Base-by-base conservation (phyloP, 1,139 yeast species). In the Candida neerlandica region DNA sequence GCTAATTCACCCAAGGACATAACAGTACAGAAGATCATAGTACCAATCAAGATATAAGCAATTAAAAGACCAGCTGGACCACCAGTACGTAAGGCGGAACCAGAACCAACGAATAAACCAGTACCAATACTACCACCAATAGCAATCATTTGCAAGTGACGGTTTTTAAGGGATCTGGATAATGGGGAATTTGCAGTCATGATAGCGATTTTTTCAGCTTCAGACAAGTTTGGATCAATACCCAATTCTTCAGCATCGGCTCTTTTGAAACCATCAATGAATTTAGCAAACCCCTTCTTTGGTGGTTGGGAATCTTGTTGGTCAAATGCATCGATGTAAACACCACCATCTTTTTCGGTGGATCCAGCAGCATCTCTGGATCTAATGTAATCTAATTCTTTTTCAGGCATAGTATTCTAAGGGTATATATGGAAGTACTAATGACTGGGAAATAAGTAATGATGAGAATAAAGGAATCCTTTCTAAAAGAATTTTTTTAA, bases 91-190 rank as follows among this genome's bases (percentile, higher is more conserved):
- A 75, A 64, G 18, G 84, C 78, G 43, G 75, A 67, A 44, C 91
- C 91, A 39, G 84, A 73, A 50, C 91, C 90, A 52, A 86, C 82
- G 56, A 85, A 83, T 43, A 84, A 73, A 43, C 91, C 92, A 6
- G 95, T 87, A 68, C 96, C 96, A 55, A 89, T 87, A 47, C 90
- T 79, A 55, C 96, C 96, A 62, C 96, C 96, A 59, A 89, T 84
- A 44, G 96, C 95, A 64, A 89, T 85, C 89, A 89, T 86, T 62
- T 86, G 87, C 58, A 89, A 71, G 73, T 88, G 83, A 70, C 89
- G 76, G 42, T 70, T 74, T 57, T 84, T 84, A 50, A 88, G 75
- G 41, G 80, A 75, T 63, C 89, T 76, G 45, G 82, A 73, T 53
- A 89, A 77, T 1, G 96, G 96, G 21, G 92, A 76, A 60, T 80